phyloP scores from a whole-genome alignment of 345 rosid genomes.

The Gossypium raimondii region DNA sequence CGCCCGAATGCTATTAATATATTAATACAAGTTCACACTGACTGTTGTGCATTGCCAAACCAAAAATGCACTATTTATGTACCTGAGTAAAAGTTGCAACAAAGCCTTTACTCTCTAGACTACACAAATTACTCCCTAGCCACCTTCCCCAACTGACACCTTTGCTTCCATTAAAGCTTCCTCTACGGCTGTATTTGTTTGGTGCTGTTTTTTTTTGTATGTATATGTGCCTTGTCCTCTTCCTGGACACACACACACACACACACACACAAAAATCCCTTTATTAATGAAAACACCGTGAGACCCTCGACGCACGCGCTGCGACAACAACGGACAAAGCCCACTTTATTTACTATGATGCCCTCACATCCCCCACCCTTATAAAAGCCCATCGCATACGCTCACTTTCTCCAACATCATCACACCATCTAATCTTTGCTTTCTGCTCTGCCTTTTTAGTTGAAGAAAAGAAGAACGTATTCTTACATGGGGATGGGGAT shows the following conservation, averaged over 20 bases:
- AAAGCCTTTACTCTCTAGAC: conserved; percentile 6
- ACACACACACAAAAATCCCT: neutral
- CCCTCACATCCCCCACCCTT: neutral
- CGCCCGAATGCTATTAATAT: too few relatives aligned
- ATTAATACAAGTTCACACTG: neutral
- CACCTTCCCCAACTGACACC: conserved; percentile 7
- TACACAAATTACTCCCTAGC: conserved; percentile 8
- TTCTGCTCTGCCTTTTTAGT: neutral
- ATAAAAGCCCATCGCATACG: neutral
- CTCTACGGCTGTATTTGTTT: neutral
- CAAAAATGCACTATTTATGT: neutral
- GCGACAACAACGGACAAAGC: conserved; percentile 13
- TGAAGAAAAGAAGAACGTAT: conserved; percentile 11
- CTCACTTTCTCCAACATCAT: conserved; percentile 4
- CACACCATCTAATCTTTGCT: conserved; percentile 21
- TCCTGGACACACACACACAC: too few relatives aligned
- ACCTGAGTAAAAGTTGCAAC: neutral
- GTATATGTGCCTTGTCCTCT: too few relatives aligned
- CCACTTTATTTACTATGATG: conserved; percentile 5
- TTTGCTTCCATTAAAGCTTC: neutral
- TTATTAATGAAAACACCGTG: neutral
- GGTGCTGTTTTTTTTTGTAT: neutral
- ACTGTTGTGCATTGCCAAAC: neutral
- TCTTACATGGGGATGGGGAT: conserved; percentile 15
- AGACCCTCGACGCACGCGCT: conserved; percentile 1